Evolutionary conservation across 2,329 filamentous ascomycete genomes (phyloP).

Genomic region (Fusarium camptoceras): DNA sequence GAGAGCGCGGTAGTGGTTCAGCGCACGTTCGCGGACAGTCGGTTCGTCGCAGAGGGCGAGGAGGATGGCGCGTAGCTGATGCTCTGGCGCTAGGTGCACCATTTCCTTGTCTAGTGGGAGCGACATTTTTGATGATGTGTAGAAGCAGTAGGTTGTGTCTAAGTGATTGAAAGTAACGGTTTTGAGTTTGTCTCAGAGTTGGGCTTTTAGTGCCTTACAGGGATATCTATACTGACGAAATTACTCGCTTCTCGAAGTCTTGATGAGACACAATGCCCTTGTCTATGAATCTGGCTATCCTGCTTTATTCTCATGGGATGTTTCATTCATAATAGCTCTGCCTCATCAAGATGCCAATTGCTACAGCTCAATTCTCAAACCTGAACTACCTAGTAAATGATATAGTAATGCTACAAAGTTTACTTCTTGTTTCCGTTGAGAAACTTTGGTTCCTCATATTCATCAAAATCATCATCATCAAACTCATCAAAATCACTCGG

Average conservation of each 20-base stretch:
- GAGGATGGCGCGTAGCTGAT: slow-evolving; percentile 35
- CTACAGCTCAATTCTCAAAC: background rate
- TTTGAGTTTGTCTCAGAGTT: background rate
- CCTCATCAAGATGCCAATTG: background rate
- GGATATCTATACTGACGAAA: background rate
- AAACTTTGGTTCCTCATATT: background rate
- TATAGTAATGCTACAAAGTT: background rate
- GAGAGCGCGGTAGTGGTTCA: slow-evolving; percentile 15
- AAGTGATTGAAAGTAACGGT: background rate
- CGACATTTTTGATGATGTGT: background rate
- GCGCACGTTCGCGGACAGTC: background rate
- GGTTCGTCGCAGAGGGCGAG: slow-evolving; percentile 28
- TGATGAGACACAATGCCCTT: background rate
- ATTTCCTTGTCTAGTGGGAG: slow-evolving; percentile 9
- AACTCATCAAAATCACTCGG: background rate
- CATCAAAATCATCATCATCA: background rate
- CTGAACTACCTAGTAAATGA: background rate
- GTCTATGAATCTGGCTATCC: background rate
- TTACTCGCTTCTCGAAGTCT: background rate
- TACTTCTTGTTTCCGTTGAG: accelerated
- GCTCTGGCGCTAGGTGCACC: slow-evolving; percentile 24
- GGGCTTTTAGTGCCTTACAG: background rate
- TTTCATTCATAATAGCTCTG: background rate
- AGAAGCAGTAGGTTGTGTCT: background rate
- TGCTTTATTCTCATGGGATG: background rate